Percentiles rank a stretch among this genome's conserved stretches.
Conservation (phyloP, 176 grass and related monocot genomes). For the Phoenix dactylifera region DNA sequence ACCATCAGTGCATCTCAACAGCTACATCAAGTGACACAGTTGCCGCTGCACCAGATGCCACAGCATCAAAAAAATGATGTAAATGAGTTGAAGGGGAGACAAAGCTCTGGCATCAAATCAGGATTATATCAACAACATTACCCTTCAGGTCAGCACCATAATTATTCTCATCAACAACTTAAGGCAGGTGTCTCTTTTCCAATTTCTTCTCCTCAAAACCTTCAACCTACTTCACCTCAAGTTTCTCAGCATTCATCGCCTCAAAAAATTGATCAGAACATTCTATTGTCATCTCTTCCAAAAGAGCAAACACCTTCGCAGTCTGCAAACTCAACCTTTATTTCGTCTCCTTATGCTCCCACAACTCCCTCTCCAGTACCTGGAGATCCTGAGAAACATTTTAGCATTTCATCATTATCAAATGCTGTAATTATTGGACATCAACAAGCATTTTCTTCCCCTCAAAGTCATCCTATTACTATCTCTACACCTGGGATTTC, state of each 20-base stretch:
- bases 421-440: slow-evolving; percentile 44
- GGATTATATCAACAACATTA: slow-evolving; percentile 63
- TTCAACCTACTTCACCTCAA: slow-evolving; percentile 85
- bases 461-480: slow-evolving; percentile 53
- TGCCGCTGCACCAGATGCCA: slow-evolving; percentile 2
- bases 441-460: slow-evolving; percentile 38
- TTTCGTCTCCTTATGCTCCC: slow-evolving; percentile 73
- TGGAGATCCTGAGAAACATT: slow-evolving; percentile 62
- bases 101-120: slow-evolving; percentile 59
- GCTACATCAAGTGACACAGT: slow-evolving; percentile 4
- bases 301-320: slow-evolving; percentile 79
- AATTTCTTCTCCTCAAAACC: background rate
- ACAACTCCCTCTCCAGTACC: slow-evolving; percentile 63
- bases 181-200: background rate
- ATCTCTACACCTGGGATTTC: slow-evolving; percentile 91
- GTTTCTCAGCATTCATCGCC: slow-evolving; percentile 70
- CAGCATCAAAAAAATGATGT: slow-evolving; percentile 53
- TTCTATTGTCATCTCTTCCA: slow-evolving; percentile 53
- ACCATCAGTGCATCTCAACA: slow-evolving; percentile 27
- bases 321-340: slow-evolving; percentile 60
- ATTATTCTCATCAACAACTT: background rate
- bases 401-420: slow-evolving; percentile 49
- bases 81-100: slow-evolving; percentile 67
- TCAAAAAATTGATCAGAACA: slow-evolving; percentile 72
- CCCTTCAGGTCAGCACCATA: background rate